A percentile compares a stretch with the other conserved stretches of the same genome.
phyloP scores from a whole-genome alignment of 257 asterid species.

The Ehretia macrophylla region DNA sequence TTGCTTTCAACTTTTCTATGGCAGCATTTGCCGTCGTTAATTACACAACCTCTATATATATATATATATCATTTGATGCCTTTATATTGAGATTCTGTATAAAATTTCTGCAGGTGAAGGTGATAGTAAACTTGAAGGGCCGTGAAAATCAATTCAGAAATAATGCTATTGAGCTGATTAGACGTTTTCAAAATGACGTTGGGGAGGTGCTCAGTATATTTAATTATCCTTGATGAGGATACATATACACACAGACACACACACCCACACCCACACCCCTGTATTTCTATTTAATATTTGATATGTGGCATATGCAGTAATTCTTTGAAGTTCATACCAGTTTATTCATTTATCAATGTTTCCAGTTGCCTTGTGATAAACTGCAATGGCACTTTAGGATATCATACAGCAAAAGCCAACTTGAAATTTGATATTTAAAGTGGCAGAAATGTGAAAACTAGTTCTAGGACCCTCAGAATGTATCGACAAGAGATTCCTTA shows the following conservation, averaged over 20 bases:
- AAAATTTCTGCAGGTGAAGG: conserved; percentile 63
- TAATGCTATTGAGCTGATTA: conserved; percentile 81
- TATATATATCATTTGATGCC: neutral
- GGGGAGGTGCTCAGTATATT: conserved; percentile 66
- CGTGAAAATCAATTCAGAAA: conserved; percentile 86
- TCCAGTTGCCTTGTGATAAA: no score
- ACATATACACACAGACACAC: neutral
- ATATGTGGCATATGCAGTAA: no score
- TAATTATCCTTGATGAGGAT: neutral
- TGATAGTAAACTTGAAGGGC: conserved; percentile 88
- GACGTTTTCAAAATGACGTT: conserved; percentile 74
- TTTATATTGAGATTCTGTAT: conserved; percentile 4
- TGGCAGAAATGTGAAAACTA: neutral
- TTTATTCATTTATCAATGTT: no score
- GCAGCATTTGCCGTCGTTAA: conserved; percentile 2
- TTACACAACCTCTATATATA: conserved; percentile 7
- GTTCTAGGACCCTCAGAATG: neutral
- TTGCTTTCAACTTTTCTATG: conserved; percentile 25
- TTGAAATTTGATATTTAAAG: neutral
- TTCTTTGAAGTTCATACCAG: no score
- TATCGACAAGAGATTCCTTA: no score
- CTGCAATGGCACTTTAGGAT: neutral
- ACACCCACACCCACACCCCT: no score
- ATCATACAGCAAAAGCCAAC: neutral
- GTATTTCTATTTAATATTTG: no score